Percentiles rank a stretch among this genome's conserved stretches.
These are phyloP conservation scores for Vaccinium myrtillus DNA, from an alignment of 148 eudicot genomes.

Conservation along the genomic window DNA sequence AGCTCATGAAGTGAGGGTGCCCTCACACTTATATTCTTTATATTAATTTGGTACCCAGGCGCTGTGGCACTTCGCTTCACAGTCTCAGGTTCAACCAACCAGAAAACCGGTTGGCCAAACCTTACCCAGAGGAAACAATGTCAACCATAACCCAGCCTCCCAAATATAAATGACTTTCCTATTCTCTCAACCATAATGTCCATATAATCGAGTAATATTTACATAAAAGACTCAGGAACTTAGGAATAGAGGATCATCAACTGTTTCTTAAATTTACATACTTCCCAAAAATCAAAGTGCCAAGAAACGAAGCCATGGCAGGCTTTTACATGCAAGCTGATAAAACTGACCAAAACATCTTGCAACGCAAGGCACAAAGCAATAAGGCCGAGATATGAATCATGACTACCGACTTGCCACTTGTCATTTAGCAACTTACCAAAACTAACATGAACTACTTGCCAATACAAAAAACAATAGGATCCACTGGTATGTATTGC, in stretches of 20 bases:
- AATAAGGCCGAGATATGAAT: background rate
- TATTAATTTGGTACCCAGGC: too few relatives aligned
- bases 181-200: constrained; percentile 8
- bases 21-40: too few relatives aligned
- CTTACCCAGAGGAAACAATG: background rate
- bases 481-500: background rate
- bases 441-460: background rate
- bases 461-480: background rate
- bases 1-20: too few relatives aligned
- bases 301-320: constrained; percentile 10
- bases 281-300: constrained; percentile 7
- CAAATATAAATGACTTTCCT: background rate
- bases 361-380: background rate
- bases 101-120: background rate
- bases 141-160: background rate
- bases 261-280: background rate
- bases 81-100: constrained; percentile 4
- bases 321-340: background rate
- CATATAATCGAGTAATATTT: background rate
- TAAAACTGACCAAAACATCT: background rate
- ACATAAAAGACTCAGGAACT: background rate
- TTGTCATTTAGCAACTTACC: background rate
- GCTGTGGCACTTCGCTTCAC: too few relatives aligned
- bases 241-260: background rate
- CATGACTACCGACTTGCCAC: background rate